A percentile compares a stretch with the other conserved stretches of the same genome.
Evolutionary conservation across 148 eudicot genomes (phyloP).

Genomic region (Amaranthus hypochondriacus): DNA sequence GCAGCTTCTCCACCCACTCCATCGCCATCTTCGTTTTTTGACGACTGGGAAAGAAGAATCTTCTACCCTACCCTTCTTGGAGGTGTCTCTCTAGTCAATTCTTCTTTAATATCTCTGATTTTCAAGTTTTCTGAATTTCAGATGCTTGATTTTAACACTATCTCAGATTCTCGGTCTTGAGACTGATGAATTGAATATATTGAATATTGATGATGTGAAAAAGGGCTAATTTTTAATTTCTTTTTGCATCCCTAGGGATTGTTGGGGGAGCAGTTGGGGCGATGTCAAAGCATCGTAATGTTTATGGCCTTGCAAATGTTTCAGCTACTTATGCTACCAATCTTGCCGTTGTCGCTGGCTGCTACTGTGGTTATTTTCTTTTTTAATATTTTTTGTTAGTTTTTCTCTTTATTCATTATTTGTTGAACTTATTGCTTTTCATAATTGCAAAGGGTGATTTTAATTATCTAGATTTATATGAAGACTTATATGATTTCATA

Average conservation of each 20-base stretch:
- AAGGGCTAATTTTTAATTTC: background rate
- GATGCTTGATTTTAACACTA: background rate
- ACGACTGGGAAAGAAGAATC: constrained; percentile 53
- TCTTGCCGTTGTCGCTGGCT: constrained; percentile 71
- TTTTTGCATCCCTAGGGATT: constrained; percentile 36
- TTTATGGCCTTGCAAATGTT: constrained; percentile 54
- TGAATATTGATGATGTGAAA: background rate
- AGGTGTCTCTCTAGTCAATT: constrained; percentile 32
- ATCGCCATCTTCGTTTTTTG: constrained; percentile 36
- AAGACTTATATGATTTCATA: background rate
- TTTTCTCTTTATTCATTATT: background rate
- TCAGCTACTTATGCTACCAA: constrained; percentile 85
- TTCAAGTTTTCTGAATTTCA: background rate
- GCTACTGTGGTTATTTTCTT: constrained; percentile 66
- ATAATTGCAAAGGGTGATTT: background rate
- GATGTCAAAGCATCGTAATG: constrained; percentile 66
- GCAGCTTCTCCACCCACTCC: constrained; percentile 22
- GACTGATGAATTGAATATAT: background rate
- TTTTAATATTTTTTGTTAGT: background rate
- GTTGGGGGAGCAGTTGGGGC: constrained; percentile 68
- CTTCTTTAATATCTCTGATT: background rate
- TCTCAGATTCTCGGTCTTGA: background rate
- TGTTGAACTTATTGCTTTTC: background rate
- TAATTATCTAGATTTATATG: background rate
- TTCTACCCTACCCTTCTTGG: constrained; percentile 66